Base-by-base conservation (phyloP, 805 yeast species). In the Starmera dryadoides region DNA sequence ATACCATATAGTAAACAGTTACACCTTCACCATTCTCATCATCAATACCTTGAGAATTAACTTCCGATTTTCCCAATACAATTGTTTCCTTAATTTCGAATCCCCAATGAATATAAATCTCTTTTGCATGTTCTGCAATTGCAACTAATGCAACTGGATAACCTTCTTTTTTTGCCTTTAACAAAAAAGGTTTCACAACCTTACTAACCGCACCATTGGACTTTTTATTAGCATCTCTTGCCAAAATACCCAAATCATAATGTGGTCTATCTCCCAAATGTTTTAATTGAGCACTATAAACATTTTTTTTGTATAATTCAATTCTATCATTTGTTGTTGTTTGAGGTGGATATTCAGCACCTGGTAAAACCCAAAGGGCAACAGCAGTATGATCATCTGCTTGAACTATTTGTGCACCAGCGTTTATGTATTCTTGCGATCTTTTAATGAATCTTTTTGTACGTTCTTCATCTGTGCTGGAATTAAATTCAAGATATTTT, bases 181-280 rank as follows among this genome's bases (percentile, higher is more conserved):
- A 42, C 20, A 50, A 30, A 20, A 42, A 32, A 14, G 55, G 53
- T 36, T 36, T 48, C 19, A 50, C 45, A 9, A 50, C 43, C 8
- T 38, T 36, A 30, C 48, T 44, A 1, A 42, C 43, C 4, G 47
- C 29, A 16, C 53, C 53, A 23, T 41, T 42, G 6, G 41, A 30
- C 11, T 29, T 25, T 33, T 17, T 34, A 12, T 15, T 14, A 8
- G 44, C 42, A 36, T 47, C 42, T 20, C 39, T 44, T 4, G 45
- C 52, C 9, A 47, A 33, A 31, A 46, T 32, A n/a, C 44, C 39
- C 16, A 49, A 37, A 18, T 43, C 46, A 49, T 48, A 50, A 19
- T 37, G 39, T 19, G 45, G 45, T 17, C 38, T 45, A 22, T 40
- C 39, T 11, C 16, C 16, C 8, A 16, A 16, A 11, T 14, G 16